A percentile compares a stretch with the other conserved stretches of the same genome.
phyloP scores from a whole-genome alignment of 129 eudicot species.

The Escallonia herrerae region DNA sequence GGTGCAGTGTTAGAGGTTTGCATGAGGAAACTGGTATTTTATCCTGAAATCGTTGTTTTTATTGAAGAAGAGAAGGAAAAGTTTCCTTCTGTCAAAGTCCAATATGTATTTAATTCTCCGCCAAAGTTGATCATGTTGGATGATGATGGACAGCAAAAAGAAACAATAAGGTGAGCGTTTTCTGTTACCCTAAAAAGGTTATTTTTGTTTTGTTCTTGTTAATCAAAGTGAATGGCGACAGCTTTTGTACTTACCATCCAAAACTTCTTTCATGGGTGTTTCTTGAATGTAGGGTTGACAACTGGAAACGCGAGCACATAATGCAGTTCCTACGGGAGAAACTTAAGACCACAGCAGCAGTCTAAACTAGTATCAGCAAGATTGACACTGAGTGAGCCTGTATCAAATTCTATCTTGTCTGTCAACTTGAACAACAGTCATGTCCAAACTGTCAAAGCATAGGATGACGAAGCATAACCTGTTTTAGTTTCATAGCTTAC shows the following conservation, averaged over 20 bases:
- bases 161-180: conserved; percentile 63
- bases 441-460: too few species aligned
- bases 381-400: too few species aligned
- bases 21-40: conserved; percentile 92
- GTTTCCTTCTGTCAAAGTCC: conserved; percentile 69
- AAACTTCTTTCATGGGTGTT: neutral
- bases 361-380: conserved; percentile 1
- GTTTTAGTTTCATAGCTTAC: too few species aligned
- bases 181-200: conserved; percentile 12
- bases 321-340: conserved; percentile 74
- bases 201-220: neutral
- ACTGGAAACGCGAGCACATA: conserved; percentile 96
- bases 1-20: conserved; percentile 83
- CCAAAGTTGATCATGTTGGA: conserved; percentile 94
- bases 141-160: conserved; percentile 69
- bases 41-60: conserved; percentile 87
- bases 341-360: conserved; percentile 55
- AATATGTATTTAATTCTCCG: conserved; percentile 75
- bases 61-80: conserved; percentile 89
- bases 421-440: too few species aligned
- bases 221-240: neutral
- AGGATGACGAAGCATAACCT: too few species aligned
- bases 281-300: conserved; percentile 57
- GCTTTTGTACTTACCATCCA: neutral
- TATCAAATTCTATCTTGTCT: too few species aligned